These are phyloP conservation scores for Citrus reticulata DNA, from an alignment of 345 rosid species.

Conservation along the genomic window DNA sequence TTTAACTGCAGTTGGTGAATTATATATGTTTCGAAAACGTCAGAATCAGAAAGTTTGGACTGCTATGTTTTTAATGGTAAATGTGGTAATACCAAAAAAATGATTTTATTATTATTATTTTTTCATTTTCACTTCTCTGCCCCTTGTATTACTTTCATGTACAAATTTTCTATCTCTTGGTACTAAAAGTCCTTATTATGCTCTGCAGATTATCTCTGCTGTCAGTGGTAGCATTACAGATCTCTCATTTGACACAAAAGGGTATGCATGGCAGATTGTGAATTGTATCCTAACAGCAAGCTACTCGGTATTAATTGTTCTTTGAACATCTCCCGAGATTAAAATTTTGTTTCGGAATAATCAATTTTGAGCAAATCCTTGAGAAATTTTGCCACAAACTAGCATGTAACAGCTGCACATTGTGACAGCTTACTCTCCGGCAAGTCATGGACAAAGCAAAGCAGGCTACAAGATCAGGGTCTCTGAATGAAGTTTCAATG, in stretches of 20 bases:
- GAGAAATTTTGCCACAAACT: not conserved
- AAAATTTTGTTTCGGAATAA: not conserved
- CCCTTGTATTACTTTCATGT: not conserved
- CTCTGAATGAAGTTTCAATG: slow-evolving; percentile 85
- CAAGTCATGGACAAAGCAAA: slow-evolving; percentile 89
- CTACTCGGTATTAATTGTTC: slow-evolving; percentile 57
- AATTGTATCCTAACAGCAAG: slow-evolving; percentile 88
- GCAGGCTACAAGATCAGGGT: slow-evolving; percentile 64
- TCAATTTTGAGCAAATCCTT: slow-evolving; percentile 3
- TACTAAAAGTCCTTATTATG: not conserved
- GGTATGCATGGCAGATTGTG: slow-evolving; percentile 75
- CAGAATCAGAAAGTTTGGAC: slow-evolving; percentile 92
- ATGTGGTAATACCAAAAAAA: not conserved
- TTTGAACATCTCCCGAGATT: not conserved
- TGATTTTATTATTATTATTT: too few species aligned
- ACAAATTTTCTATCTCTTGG: not conserved
- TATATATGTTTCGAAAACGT: slow-evolving; percentile 75
- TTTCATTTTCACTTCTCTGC: not conserved
- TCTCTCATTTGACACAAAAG: slow-evolving; percentile 68
- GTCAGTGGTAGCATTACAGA: slow-evolving; percentile 80
- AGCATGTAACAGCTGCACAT: slow-evolving; percentile 12
- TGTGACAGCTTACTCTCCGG: slow-evolving; percentile 69
- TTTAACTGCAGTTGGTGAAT: slow-evolving; percentile 81
- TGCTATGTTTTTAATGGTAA: slow-evolving; percentile 93
- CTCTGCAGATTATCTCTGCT: slow-evolving; percentile 79